Base-by-base conservation (phyloP, 148 eudicot genomes). In the Pouteria glomerata region DNA sequence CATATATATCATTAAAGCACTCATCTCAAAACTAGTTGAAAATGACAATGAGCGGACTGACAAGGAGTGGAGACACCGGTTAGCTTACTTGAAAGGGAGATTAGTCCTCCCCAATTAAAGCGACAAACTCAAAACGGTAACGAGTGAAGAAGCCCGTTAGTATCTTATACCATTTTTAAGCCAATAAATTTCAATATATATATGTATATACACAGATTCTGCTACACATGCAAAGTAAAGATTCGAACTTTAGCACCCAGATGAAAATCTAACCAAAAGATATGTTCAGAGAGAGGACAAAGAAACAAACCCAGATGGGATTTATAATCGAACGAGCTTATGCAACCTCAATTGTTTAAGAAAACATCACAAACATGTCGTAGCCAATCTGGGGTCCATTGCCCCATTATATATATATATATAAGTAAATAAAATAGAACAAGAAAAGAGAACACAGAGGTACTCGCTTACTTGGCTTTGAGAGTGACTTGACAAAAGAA, bases 391-490 rank as follows among this genome's bases (percentile, higher is more conserved):
- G 56, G 56, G 56, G 56, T 51, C 56, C 56, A 51, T 51, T 18
- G 24, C 23, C 56, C 21, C 24, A 51, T 19, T 1, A 33, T 1
- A 31, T 8, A 18, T 1, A 34, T 0, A 33, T 1, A 61, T 3
- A 19, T 24, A 34, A 1, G 34, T 1, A 34, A 14, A 18, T 41
- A 61, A 30, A 37, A 16, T 5, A 11, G 16, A 21, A 31, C 19
- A 33, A 18, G 39, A 63, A 13, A 19, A 44, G 23, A 26, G 14
- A 5, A 4, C 35, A 57, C 6, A 23, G 21, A 30, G 41, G n/a
- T n/a, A n/a, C n/a, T n/a, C n/a, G 51, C 68, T 63, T 63, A 63
- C 68, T n/a, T 8, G 26, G 45, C 8, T 61, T 34, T 19, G 42
- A 35, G 11, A 61, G 29, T 21, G 29, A 39, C 10, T 63, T 63